Conservation (phyloP, 2,329 filamentous ascomycete genomes). For the Monascus ruber region DNA sequence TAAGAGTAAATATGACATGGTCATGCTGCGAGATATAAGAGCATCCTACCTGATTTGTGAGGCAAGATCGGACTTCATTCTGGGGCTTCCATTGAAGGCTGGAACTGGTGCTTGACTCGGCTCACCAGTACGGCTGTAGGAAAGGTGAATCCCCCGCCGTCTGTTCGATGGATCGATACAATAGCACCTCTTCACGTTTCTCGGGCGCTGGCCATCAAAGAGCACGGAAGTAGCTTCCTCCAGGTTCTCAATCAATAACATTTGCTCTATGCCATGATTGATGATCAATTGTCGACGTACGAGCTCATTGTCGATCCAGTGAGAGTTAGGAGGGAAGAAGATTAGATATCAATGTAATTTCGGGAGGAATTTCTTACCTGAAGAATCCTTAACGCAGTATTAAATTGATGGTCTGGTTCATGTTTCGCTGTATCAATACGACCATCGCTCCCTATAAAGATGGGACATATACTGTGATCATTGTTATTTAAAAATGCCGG, state of each 20-base stretch:
- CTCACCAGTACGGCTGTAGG: constrained; percentile 37
- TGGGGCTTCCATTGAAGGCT: constrained; percentile 43
- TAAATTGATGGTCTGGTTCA: constrained; percentile 61
- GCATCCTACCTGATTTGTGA: constrained; percentile 47
- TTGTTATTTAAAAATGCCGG: constrained; percentile 6
- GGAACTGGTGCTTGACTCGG: constrained; percentile 42
- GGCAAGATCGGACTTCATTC: constrained; percentile 71
- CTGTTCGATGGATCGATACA: constrained; percentile 53
- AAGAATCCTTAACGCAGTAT: constrained; percentile 70
- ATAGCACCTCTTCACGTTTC: constrained; percentile 60
- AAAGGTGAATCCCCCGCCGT: constrained; percentile 51
- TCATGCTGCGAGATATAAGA: too few relatives aligned
- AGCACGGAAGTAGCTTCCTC: constrained; percentile 58
- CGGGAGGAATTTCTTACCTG: constrained; percentile 32
- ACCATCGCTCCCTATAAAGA: constrained; percentile 52
- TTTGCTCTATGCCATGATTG: constrained; percentile 69
- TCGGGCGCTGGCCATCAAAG: constrained; percentile 48
- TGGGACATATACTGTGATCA: constrained; percentile 37
- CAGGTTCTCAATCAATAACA: constrained; percentile 61
- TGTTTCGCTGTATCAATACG: constrained; percentile 49
- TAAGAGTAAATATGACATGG: constrained; percentile 1
- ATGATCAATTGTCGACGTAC: constrained; percentile 78
- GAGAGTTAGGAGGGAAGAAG: neutral
- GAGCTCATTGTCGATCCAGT: constrained; percentile 61
- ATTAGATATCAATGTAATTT: constrained; percentile 9